A percentile compares a stretch with the other conserved stretches of the same genome.
Evolutionary conservation across 2,329 filamentous ascomycete genomes (phyloP).

Genomic region (Amphichorda felina): DNA sequence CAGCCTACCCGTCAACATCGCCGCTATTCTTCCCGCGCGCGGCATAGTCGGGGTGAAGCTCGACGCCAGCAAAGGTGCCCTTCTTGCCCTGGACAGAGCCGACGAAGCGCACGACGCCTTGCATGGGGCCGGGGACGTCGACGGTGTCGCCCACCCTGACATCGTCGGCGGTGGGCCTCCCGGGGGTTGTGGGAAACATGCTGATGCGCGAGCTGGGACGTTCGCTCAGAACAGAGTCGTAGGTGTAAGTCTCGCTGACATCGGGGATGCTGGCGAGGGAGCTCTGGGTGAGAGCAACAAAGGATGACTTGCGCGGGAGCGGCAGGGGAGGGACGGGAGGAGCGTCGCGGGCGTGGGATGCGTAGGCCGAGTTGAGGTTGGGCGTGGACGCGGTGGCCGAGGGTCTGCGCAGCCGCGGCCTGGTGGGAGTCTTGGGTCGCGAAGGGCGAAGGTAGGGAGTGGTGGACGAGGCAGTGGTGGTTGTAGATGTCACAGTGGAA

Average conservation of each 20-base stretch:
- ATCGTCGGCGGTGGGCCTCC: constrained; percentile 30
- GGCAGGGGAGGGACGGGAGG: not conserved
- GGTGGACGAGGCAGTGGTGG: constrained; percentile 5
- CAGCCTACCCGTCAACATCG: constrained; percentile 85
- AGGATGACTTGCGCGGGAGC: constrained; percentile 54
- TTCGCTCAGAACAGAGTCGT: constrained; percentile 36
- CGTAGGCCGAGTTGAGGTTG: constrained; percentile 42
- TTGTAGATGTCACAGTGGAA: constrained; percentile 7
- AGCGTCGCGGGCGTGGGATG: constrained; percentile 29
- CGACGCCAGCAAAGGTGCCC: constrained; percentile 84
- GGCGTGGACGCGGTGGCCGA: constrained; percentile 42
- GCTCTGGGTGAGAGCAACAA: constrained; percentile 54
- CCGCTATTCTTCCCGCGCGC: constrained; percentile 86
- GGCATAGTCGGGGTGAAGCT: constrained; percentile 72
- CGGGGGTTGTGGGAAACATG: constrained; percentile 44
- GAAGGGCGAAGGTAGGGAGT: constrained; percentile 6
- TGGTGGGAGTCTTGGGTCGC: constrained; percentile 8
- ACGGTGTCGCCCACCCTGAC: constrained; percentile 72
- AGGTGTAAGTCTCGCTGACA: constrained; percentile 51
- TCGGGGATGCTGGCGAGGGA: constrained; percentile 55
- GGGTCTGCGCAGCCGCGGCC: constrained; percentile 27
- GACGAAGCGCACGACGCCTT: constrained; percentile 79
- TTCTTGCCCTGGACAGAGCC: constrained; percentile 81
- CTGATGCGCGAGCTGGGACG: constrained; percentile 17
- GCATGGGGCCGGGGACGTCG: constrained; percentile 89